These are phyloP conservation scores for Fusarium chaquense DNA, from an alignment of 2,329 filamentous ascomycete species.

Conservation along the genomic window DNA sequence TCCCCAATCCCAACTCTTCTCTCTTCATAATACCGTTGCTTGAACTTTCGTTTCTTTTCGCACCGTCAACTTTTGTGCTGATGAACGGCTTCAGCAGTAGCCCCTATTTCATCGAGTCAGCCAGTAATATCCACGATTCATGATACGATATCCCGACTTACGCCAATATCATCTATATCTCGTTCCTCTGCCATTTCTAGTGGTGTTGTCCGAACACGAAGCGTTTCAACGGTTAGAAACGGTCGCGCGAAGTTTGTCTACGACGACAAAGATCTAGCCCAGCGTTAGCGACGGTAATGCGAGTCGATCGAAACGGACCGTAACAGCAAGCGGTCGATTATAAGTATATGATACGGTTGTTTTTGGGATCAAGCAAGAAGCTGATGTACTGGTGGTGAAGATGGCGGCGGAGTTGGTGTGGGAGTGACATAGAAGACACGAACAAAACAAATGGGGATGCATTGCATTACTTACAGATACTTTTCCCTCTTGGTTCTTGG, in stretches of 20 bases:
- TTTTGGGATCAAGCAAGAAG: neutral
- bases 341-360: accelerated
- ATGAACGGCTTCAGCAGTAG: neutral
- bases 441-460: neutral
- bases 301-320: neutral
- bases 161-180: accelerated
- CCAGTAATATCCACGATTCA: neutral
- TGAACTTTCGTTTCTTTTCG: neutral
- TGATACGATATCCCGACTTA: neutral
- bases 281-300: neutral
- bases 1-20: neutral
- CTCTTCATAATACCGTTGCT: neutral
- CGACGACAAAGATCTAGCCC: neutral
- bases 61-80: neutral
- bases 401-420: neutral
- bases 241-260: neutral
- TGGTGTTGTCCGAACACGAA: neutral
- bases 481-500: neutral
- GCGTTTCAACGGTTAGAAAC: neutral
- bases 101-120: conserved; percentile 18
- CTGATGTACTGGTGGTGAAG: neutral
- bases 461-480: neutral
- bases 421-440: neutral
- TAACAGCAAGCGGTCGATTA: neutral
- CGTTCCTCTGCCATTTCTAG: accelerated